phyloP scores from a whole-genome alignment of 345 rosid species.

The Brassica cretica region DNA sequence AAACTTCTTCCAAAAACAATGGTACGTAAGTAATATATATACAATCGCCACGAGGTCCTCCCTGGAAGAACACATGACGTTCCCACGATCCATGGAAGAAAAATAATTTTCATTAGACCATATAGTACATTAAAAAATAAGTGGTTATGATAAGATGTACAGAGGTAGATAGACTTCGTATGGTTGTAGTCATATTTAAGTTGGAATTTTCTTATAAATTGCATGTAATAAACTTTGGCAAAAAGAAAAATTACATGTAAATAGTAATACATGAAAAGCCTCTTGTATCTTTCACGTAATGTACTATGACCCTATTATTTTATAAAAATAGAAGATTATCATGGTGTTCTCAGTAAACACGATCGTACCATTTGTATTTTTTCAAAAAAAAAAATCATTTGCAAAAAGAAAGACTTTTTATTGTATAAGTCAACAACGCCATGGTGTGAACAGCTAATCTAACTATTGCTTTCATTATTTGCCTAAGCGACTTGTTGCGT shows the following conservation, averaged over 20 bases:
- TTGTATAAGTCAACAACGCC: conserved; percentile 19
- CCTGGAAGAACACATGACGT: conserved; percentile 17
- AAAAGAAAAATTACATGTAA: no score
- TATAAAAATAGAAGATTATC: no score
- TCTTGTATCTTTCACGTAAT: no score
- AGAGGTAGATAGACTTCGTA: neutral
- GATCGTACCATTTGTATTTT: neutral
- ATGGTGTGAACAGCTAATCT: conserved; percentile 27
- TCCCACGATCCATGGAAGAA: conserved; percentile 4
- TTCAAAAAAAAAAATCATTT: neutral
- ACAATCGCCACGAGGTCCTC: neutral
- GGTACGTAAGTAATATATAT: neutral
- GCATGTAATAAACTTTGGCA: no score
- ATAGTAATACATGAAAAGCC: no score
- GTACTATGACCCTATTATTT: no score
- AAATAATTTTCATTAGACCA: neutral
- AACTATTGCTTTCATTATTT: conserved; percentile 8
- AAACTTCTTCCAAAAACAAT: neutral
- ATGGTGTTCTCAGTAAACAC: neutral
- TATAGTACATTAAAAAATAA: neutral
- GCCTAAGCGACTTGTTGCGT: conserved; percentile 28
- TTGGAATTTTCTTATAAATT: no score
- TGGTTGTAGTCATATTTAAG: neutral
- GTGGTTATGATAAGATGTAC: neutral
- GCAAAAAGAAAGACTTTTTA: neutral